Conservation (phyloP, 2,329 filamentous ascomycete genomes). For the Phyllosticta ampelicida region DNA sequence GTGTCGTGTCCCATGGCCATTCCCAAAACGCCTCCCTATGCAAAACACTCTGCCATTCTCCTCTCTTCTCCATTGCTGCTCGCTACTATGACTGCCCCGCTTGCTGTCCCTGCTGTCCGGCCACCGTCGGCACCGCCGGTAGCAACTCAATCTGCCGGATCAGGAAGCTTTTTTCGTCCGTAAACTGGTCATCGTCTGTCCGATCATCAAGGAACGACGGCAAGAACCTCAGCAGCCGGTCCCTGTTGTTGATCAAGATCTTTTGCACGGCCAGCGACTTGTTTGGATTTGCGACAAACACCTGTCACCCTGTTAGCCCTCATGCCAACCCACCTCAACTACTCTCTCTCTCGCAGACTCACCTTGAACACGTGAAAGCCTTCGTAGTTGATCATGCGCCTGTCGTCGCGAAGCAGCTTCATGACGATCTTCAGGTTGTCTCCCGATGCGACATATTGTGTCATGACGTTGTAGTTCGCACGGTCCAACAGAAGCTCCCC, state of each 20-base stretch:
- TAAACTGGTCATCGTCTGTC: conserved; percentile 96
- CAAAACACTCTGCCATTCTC: conserved; percentile 2
- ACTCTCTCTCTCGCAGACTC: conserved; percentile 8
- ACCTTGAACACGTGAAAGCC: conserved; percentile 98
- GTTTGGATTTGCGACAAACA: conserved; percentile 97
- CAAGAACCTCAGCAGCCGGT: conserved; percentile 79
- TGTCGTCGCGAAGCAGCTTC: conserved; percentile 89
- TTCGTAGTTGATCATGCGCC: conserved; percentile 99
- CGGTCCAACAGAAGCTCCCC: conserved; percentile 91
- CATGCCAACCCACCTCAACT: neutral
- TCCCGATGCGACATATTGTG: conserved; percentile 84
- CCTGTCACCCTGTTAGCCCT: conserved; percentile 33
- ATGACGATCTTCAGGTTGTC: conserved; percentile 98
- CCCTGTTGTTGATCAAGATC: conserved; percentile 91
- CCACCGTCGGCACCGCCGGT: conserved; percentile 22
- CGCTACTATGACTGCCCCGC: neutral
- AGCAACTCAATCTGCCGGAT: conserved; percentile 73
- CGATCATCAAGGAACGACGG: conserved; percentile 88
- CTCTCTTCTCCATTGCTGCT: neutral
- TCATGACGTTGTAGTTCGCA: conserved; percentile 98
- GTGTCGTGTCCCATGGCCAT: neutral
- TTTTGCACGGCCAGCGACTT: conserved; percentile 94
- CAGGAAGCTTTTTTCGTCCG: conserved; percentile 92
- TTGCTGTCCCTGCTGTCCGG: neutral
- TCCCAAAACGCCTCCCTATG: neutral